Base-by-base conservation (phyloP, 2,329 filamentous ascomycete genomes). In the Whalleya microplaca region DNA sequence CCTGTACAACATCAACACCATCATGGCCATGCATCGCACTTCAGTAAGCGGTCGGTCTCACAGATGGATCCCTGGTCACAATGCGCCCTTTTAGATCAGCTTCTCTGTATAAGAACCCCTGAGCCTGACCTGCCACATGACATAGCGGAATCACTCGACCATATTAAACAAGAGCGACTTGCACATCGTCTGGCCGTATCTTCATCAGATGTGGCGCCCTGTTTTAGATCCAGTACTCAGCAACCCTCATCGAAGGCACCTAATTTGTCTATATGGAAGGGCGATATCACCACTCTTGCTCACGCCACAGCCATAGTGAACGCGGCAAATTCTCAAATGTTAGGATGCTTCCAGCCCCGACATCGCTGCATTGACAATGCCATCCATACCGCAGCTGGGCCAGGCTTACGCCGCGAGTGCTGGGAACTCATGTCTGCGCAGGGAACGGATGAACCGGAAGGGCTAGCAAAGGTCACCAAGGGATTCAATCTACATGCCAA, bases 301-400 rank as follows among this genome's bases (percentile, higher is more conserved):
- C 64, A 67, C 23, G 64, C 70, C 16, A 72, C 69, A 1, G 71
- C 71, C 7, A 72, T 75, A 48, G 69, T 68, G 10, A 74, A 75
- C 46, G 72, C 72, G 9, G 72, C 71, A 14, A 74, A 73, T 50
- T 63, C 66, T 3, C 66, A 64, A 10, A 63, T 73, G 55, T 65
- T 74, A 2, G 73, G 72, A 0, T 75, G 72, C 57, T 74, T 74
- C 53, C 65, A 68, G 49, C 69, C 71, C 0, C 58, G 51, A 1
- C 72, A 73, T 46, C 64, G 58, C 18, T 74, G 72, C 48, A 74
- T 74, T 48, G 72, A 74, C 57, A 73, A 73, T 47, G 66, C 69
- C 1, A 74, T 74, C 42, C 71, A 75, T 52, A 61, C 66, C 0
- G 59, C 56, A 19, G 70, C 72, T 1, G 71, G 70, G 0, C 72